phyloP scores from a whole-genome alignment of 106 monocot species.

The Platanthera guangdongensis region DNA sequence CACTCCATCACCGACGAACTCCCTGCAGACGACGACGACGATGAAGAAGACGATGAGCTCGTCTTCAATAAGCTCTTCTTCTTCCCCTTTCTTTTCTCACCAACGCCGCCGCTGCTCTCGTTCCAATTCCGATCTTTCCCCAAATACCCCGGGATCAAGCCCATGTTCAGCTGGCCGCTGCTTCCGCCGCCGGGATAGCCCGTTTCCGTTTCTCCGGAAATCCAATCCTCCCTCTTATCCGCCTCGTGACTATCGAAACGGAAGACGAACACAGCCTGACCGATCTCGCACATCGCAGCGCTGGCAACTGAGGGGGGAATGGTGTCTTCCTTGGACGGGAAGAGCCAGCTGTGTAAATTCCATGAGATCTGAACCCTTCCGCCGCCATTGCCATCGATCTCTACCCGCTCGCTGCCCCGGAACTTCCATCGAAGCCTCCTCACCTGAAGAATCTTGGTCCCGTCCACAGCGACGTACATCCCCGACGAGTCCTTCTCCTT shows the following conservation, averaged over 20 bases:
- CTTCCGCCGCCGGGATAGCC: background rate
- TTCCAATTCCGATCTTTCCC: slow-evolving; percentile 32
- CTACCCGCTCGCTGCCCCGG: slow-evolving; percentile 60
- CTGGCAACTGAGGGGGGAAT: background rate
- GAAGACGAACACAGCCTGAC: slow-evolving; percentile 52
- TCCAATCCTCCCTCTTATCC: slow-evolving; percentile 1
- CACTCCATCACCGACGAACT: slow-evolving; percentile 73
- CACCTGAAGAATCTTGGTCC: slow-evolving; percentile 36
- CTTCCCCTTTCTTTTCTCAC: slow-evolving; percentile 5
- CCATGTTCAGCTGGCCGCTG: background rate
- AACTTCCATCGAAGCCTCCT: slow-evolving; percentile 68
- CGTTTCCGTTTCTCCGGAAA: background rate
- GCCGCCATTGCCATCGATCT: slow-evolving; percentile 22
- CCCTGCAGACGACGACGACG: slow-evolving; percentile 26
- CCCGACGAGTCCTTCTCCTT: slow-evolving; percentile 13
- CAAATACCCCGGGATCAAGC: slow-evolving; percentile 12
- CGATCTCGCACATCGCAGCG: slow-evolving; percentile 8
- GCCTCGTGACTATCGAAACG: slow-evolving; percentile 22
- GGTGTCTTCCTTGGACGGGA: slow-evolving; percentile 16
- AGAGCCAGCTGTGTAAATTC: slow-evolving; percentile 72
- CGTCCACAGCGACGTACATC: slow-evolving; percentile 38
- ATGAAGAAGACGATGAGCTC: slow-evolving; percentile 40
- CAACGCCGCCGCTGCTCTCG: slow-evolving; percentile 26
- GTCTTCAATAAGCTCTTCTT: slow-evolving; percentile 17
- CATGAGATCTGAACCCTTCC: slow-evolving; percentile 49